A percentile compares a stretch with the other conserved stretches of the same genome.
phyloP scores from a whole-genome alignment of 2,329 filamentous ascomycete genomes.

The Teratosphaeria zuluensis region DNA sequence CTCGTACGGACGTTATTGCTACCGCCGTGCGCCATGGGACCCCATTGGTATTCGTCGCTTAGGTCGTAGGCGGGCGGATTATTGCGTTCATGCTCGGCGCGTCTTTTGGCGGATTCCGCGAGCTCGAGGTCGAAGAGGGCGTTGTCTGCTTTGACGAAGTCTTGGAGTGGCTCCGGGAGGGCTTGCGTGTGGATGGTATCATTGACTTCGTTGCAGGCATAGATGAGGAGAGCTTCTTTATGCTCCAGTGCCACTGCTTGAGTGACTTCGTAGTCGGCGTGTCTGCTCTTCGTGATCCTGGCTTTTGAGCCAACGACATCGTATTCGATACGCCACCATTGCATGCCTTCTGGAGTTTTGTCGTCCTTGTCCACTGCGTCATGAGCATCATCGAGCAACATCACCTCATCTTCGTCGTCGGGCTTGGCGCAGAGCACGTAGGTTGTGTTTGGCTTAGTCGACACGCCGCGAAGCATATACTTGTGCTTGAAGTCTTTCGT shows the following conservation, averaged over 20 bases:
- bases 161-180: conserved; percentile 14
- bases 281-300: conserved; percentile 22
- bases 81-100: neutral
- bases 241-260: conserved; percentile 41
- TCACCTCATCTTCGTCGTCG: conserved; percentile 12
- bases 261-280: conserved; percentile 44
- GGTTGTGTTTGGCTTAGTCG: conserved; percentile 47
- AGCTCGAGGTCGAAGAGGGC: conserved; percentile 13
- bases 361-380: conserved; percentile 18
- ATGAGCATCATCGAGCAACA: neutral
- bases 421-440: conserved; percentile 41
- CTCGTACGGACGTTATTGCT: neutral
- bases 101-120: neutral
- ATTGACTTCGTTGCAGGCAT: conserved; percentile 40
- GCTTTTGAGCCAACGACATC: conserved; percentile 27
- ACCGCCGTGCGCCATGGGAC: neutral
- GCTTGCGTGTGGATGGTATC: conserved; percentile 3
- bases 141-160: conserved; percentile 21
- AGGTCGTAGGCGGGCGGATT: conserved; percentile 3
- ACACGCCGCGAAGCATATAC: conserved; percentile 50
- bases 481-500: conserved; percentile 22
- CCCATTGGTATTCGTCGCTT: neutral
- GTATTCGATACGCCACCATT: conserved; percentile 50
- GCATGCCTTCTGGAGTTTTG: conserved; percentile 29
- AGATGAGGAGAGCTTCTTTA: conserved; percentile 46